Base-by-base conservation (phyloP, 148 eudicot species). In the Rhododendron simsii region DNA sequence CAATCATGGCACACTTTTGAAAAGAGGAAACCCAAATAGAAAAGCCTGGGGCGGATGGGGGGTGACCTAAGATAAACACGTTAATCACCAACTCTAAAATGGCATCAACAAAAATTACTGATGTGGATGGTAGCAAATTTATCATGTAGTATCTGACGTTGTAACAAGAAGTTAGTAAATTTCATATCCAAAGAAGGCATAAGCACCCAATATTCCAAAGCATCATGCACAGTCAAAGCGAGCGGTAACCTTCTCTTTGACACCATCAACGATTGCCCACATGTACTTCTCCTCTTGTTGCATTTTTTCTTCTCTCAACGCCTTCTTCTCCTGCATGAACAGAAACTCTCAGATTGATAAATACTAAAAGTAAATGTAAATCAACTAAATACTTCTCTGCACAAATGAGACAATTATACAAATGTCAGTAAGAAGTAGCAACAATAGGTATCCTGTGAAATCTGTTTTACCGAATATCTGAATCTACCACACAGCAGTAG, bases 241-340 rank as follows among this genome's bases (percentile, higher is more conserved):
- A 65, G 50, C 69, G 71, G 39, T 82, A 82, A 98, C 99, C 99
- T 94, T 98, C 90, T 98, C 99, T 91, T 94, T 95, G 83, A 95
- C 98, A 85, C 98, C 98, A 87, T 95, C 96, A 81, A 98, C 91
- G 69, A 94, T 86, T 82, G 99, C 99, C 98, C 98, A 98, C 98
- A 94, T 98, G 88, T 94, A 98, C 88, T 98, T 95, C 88, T 98
- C 99, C 90, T 98, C 99, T 90, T 86, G 94, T 88, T 94, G 93
- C 89, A 92, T 48, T 84, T 98, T 98, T 84, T 98, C 99, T 90
- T 98, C 98, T 91, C 90, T 98, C 73, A 95, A 2, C 73, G 96
- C 93, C 92, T 95, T 95, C 95, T 98, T 98, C 90, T 98, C 99
- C 99, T 98, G 96, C 88, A 89, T 76, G 76, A 87, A 88, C 37